Conservation (phyloP, 2,329 filamentous ascomycete species). For the Triangularia setosa region DNA sequence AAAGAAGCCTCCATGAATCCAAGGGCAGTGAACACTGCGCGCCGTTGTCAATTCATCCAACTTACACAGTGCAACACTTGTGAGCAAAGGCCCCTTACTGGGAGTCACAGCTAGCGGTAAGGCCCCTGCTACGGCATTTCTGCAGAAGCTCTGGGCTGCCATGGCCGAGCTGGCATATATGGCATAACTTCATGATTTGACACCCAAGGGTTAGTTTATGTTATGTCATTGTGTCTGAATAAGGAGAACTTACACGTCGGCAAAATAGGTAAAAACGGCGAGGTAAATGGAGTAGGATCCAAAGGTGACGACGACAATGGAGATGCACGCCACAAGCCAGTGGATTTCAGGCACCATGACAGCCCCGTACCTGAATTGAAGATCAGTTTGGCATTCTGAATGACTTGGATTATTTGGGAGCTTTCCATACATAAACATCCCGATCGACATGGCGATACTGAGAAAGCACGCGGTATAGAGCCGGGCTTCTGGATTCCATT, state of each 20-base stretch:
- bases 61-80: neutral
- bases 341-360: conserved; percentile 57
- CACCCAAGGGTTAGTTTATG: neutral
- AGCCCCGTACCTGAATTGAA: conserved; percentile 49
- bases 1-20: neutral
- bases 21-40: neutral
- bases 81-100: neutral
- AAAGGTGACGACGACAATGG: conserved; percentile 70
- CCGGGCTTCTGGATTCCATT: conserved; percentile 61
- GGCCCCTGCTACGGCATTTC: conserved; percentile 75
- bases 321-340: conserved; percentile 70
- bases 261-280: conserved; percentile 88
- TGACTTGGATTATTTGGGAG: neutral
- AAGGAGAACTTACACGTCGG: conserved; percentile 53
- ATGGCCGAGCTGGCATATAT: conserved; percentile 79
- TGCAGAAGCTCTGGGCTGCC: conserved; percentile 80
- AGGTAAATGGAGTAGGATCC: conserved; percentile 85
- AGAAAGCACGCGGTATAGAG: conserved; percentile 82
- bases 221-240: too few relatives aligned
- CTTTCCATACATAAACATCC: conserved; percentile 69
- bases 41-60: neutral
- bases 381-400: neutral
- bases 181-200: conserved; percentile 52
- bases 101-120: conserved; percentile 72
- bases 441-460: conserved; percentile 69